These are phyloP conservation scores for Mycena pura DNA, from an alignment of 768 basidiomycete species.

Conservation along the genomic window DNA sequence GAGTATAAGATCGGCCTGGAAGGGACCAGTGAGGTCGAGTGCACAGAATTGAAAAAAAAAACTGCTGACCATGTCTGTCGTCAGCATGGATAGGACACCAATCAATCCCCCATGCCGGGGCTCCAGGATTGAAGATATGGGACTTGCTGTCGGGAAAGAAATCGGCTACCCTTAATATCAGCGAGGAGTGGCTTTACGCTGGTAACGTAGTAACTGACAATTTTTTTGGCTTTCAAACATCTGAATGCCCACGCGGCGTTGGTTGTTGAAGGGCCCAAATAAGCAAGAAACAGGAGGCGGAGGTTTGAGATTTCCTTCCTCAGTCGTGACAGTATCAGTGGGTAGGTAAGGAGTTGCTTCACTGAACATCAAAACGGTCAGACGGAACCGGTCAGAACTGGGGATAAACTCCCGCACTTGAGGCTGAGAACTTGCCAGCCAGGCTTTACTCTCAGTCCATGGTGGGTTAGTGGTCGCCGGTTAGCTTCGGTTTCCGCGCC, in stretches of 20 bases:
- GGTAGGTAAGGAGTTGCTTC: conserved; percentile 68
- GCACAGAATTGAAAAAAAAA: background rate
- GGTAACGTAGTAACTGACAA: conserved; percentile 44
- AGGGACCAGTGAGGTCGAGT: background rate
- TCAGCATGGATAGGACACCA: conserved; percentile 86
- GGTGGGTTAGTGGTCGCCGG: conserved; percentile 67
- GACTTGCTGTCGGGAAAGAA: conserved; percentile 64
- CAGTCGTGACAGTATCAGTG: conserved; percentile 53
- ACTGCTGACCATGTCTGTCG: conserved; percentile 57
- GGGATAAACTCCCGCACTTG: conserved; percentile 44
- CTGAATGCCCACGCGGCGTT: conserved; percentile 53
- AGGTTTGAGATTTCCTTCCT: conserved; percentile 56
- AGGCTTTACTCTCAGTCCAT: conserved; percentile 46
- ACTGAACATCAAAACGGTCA: conserved; percentile 40
- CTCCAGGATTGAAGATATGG: conserved; percentile 85
- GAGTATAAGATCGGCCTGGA: conserved; percentile 61
- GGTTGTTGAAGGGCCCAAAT: conserved; percentile 68
- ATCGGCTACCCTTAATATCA: conserved; percentile 67
- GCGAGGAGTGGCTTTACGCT: background rate
- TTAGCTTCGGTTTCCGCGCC: conserved; percentile 53
- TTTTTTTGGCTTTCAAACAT: conserved; percentile 66
- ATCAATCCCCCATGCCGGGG: conserved; percentile 88
- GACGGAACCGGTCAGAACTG: background rate
- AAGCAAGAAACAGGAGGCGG: conserved; percentile 65
- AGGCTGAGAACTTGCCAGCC: conserved; percentile 54